Percentiles rank a stretch among this genome's conserved stretches.
Conservation (phyloP, 495 filamentous ascomycete species). For the Hyaloscypha hepaticicola region DNA sequence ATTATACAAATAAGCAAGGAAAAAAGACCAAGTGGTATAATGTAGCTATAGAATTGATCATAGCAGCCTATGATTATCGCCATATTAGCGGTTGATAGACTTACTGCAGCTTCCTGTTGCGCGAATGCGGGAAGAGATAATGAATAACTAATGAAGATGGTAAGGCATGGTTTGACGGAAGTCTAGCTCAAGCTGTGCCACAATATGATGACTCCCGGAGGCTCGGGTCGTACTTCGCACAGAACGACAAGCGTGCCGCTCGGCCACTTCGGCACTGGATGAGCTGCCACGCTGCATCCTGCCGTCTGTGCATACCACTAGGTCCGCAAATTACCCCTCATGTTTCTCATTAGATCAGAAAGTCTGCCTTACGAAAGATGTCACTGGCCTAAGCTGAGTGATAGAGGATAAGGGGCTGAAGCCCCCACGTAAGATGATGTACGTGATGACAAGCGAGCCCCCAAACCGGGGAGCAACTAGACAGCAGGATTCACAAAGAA, state of each 20-base stretch:
- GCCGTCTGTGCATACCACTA: neutral
- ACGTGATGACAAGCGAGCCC: neutral
- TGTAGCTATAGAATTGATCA: neutral
- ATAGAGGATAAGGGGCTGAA: neutral
- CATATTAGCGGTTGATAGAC: neutral
- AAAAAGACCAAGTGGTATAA: neutral
- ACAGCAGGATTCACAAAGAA: neutral
- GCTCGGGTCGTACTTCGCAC: neutral
- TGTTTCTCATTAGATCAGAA: neutral
- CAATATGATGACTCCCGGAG: neutral
- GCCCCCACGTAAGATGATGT: neutral
- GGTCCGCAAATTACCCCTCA: neutral
- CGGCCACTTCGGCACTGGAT: neutral
- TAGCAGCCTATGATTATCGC: neutral
- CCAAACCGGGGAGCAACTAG: neutral
- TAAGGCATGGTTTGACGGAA: neutral
- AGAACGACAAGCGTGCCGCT: neutral
- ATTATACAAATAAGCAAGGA: neutral
- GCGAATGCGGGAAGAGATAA: neutral
- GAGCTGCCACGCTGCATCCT: neutral
- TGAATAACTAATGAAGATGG: neutral
- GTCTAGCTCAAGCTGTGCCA: neutral
- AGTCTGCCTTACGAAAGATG: neutral
- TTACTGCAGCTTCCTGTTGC: neutral
- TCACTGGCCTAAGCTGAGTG: neutral